A percentile compares a stretch with the other conserved stretches of the same genome.
phyloP scores from a whole-genome alignment of 2,329 filamentous ascomycete genomes.

The Cryphonectria japonica region DNA sequence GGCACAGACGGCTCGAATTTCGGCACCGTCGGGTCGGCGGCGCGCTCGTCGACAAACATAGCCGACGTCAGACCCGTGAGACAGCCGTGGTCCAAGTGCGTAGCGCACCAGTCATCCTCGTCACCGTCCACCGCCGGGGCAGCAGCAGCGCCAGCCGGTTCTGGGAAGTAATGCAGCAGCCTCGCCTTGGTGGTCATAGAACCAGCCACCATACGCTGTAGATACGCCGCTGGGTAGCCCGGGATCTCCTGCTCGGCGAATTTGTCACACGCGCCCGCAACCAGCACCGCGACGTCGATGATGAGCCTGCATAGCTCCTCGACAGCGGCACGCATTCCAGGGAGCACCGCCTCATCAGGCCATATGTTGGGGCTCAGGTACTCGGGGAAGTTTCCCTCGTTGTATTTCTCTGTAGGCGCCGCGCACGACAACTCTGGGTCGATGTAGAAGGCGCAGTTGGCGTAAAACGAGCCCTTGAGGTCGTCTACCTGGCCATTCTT shows the following conservation, averaged over 20 bases:
- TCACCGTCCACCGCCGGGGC: slow-evolving; percentile 47
- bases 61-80: slow-evolving; percentile 91
- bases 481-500: slow-evolving; percentile 79
- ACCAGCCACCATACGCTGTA: slow-evolving; percentile 83
- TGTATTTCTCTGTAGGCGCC: slow-evolving; percentile 61
- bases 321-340: slow-evolving; percentile 74
- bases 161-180: slow-evolving; percentile 90
- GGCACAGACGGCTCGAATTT: slow-evolving; percentile 43
- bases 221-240: slow-evolving; percentile 75
- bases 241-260: slow-evolving; percentile 81
- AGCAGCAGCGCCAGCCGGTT: slow-evolving; percentile 42
- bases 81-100: slow-evolving; percentile 89
- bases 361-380: slow-evolving; percentile 91
- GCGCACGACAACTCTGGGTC: slow-evolving; percentile 65
- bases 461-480: slow-evolving; percentile 82
- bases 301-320: slow-evolving; percentile 80
- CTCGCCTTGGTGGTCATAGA: slow-evolving; percentile 90
- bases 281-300: slow-evolving; percentile 86
- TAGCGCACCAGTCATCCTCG: slow-evolving; percentile 94
- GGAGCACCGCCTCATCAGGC: slow-evolving; percentile 71
- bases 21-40: slow-evolving; percentile 37
- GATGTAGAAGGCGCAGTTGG: slow-evolving; percentile 80
- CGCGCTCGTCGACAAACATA: slow-evolving; percentile 88
- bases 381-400: slow-evolving; percentile 72
- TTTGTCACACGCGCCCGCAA: slow-evolving; percentile 86